These are phyloP conservation scores for Cladorrhinum sp. DNA, from an alignment of 2,329 filamentous ascomycete species.

Conservation along the genomic window DNA sequence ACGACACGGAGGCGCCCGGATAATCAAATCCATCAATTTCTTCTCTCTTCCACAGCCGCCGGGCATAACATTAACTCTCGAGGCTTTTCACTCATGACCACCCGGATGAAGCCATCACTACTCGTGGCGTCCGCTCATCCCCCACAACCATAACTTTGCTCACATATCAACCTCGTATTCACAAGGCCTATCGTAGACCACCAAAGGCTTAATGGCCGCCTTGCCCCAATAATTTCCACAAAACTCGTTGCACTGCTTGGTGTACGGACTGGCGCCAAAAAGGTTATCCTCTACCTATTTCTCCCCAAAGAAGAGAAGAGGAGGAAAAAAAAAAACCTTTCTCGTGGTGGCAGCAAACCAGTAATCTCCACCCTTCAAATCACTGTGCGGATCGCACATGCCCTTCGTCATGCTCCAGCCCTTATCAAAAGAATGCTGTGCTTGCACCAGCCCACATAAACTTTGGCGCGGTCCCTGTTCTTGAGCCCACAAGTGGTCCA, in stretches of 20 bases:
- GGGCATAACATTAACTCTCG: too few species aligned
- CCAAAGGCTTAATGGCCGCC: background rate
- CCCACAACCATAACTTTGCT: too few species aligned
- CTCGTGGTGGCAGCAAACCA: background rate
- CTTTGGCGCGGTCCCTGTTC: background rate
- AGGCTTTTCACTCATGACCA: too few species aligned
- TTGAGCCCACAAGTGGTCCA: background rate
- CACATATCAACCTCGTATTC: background rate
- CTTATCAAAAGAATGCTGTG: background rate
- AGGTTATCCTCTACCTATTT: background rate
- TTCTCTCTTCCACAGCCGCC: too few species aligned
- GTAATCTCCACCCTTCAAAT: background rate
- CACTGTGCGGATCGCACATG: background rate
- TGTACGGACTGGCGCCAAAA: background rate
- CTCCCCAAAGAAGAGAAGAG: background rate
- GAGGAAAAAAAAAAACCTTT: background rate
- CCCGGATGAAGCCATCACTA: too few species aligned
- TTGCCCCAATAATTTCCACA: background rate
- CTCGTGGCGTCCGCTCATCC: too few species aligned
- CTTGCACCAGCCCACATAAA: background rate
- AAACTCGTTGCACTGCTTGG: background rate
- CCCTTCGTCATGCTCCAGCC: background rate
- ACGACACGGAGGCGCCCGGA: too few species aligned
- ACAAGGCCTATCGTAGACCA: background rate
- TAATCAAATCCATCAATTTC: too few species aligned